A percentile compares a stretch with the other conserved stretches of the same genome.
Conservation (phyloP, 371 early-diverging fungal species). For the Lichtheimia ramosa region DNA sequence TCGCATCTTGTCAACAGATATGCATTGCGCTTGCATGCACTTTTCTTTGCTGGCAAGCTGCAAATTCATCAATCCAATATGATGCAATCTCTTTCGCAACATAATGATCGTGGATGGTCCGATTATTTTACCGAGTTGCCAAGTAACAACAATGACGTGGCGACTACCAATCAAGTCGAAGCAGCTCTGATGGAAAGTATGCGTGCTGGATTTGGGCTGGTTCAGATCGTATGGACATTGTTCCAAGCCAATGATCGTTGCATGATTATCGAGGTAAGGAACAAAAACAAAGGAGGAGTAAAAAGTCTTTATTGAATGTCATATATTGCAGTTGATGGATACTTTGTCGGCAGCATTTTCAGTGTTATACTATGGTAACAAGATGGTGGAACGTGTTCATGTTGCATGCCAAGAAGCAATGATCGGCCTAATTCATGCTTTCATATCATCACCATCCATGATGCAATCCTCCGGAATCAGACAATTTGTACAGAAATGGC, state of each 20-base stretch:
- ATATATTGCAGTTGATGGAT: slow-evolving; percentile 22
- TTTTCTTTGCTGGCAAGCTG: slow-evolving; percentile 26
- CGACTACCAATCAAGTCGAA: slow-evolving; percentile 16
- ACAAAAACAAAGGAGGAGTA: not conserved
- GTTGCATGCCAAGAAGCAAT: slow-evolving; percentile 4
- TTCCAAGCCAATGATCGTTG: slow-evolving; percentile 22
- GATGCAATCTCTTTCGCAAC: slow-evolving; percentile 15
- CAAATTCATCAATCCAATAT: slow-evolving; percentile 24
- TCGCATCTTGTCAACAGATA: not conserved
- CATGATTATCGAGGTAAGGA: slow-evolving; percentile 21
- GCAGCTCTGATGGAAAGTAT: slow-evolving; percentile 19
- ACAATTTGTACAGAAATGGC: slow-evolving; percentile 11
- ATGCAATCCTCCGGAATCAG: slow-evolving; percentile 9
- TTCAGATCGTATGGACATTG: slow-evolving; percentile 17
- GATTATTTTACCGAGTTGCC: slow-evolving; percentile 20
- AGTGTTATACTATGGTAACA: slow-evolving; percentile 31
- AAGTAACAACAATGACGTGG: slow-evolving; percentile 1
- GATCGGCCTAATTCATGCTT: slow-evolving; percentile 1
- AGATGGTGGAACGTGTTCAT: slow-evolving; percentile 14
- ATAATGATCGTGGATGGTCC: slow-evolving; percentile 14
- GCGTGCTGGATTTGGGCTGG: slow-evolving; percentile 25
- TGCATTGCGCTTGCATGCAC: slow-evolving; percentile 18
- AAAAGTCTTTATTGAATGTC: too few species aligned
- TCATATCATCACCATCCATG: slow-evolving; percentile 8
- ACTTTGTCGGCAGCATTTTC: slow-evolving; percentile 25